Base-by-base conservation (phyloP, 73 alveolate species). In the Paramecium sonneborni region DNA sequence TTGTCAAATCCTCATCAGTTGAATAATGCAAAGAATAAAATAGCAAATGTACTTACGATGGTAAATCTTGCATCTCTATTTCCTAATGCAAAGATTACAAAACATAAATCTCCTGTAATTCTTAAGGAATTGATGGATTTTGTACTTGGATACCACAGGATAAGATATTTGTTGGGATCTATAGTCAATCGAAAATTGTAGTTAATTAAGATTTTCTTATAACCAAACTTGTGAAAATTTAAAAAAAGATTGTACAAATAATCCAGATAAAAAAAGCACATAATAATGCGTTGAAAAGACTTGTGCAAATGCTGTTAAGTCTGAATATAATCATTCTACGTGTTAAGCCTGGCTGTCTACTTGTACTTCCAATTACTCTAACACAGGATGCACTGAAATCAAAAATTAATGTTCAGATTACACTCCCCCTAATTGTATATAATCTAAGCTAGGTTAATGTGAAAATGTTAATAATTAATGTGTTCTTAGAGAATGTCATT, bases 101-200 rank as follows among this genome's bases (percentile, higher is more conserved):
- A 39, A 79, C 90, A 4, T 4, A 44, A 79, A 26, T 4, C 15
- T 57, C 76, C 5, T 79, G 90, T 20, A 39, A 79, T 41, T 41
- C 90, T 24, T 35, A 20, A 30, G 90, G 90, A 43, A 79, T 56
- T 41, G 90, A 79, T 79, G 90, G 90, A 23, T 7, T 43, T 24
- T 79, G 90, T 21, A 10, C 43, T 11, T 72, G 86, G 86, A 72
- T 1, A 0, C 28, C 44, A 23, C 23, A n/a, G 68, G 32, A 18
- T 1, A 18, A 15, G 15, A 18, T 52, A 52, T 5, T 0, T 52
- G 68, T 52, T 1, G 0, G 15, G 34, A 52, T 52, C 8, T 52
- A 48, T 48, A 12, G 1, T 3, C 12, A 15, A 48, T 15, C 1
- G 28, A 12, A 14, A 0, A 9, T 48, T 48, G 67, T 18, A 48